Percentiles rank a stretch among this genome's conserved stretches.
These are phyloP conservation scores for Pseudogymnoascus sp. DNA, from an alignment of 2,329 filamentous ascomycete genomes.

Conservation along the genomic window DNA sequence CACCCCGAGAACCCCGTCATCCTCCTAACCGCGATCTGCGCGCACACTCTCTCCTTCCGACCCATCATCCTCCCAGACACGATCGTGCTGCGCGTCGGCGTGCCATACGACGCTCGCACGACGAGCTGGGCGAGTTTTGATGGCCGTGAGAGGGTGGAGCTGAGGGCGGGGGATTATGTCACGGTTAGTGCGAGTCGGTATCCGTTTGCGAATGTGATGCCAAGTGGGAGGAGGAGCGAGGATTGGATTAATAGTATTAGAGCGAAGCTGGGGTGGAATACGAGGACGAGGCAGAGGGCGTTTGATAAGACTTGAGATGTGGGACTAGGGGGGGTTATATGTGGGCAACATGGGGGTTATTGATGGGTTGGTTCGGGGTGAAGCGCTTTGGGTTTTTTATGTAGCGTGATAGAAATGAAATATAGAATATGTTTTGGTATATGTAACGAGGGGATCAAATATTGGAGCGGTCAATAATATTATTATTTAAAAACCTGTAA, in stretches of 20 bases:
- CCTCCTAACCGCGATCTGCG: constrained; percentile 86
- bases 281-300: constrained; percentile 66
- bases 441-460: neutral
- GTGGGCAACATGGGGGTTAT: neutral
- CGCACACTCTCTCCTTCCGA: constrained; percentile 88
- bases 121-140: constrained; percentile 98
- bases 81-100: constrained; percentile 83
- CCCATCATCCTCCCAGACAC: constrained; percentile 97
- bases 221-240: constrained; percentile 59
- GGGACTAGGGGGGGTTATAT: neutral
- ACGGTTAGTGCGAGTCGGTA: constrained; percentile 75
- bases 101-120: constrained; percentile 87
- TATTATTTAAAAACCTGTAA: neutral
- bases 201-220: constrained; percentile 71
- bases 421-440: neutral
- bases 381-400: neutral
- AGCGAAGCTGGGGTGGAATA: constrained; percentile 75
- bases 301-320: constrained; percentile 34
- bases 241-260: constrained; percentile 80
- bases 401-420: neutral
- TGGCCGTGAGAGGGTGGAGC: constrained; percentile 77
- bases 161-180: constrained; percentile 72
- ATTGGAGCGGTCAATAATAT: neutral
- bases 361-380: neutral
- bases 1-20: constrained; percentile 97